Evolutionary conservation across 352 stramenopile genomes (phyloP).

Genomic region (Phytophthora foliorum): DNA sequence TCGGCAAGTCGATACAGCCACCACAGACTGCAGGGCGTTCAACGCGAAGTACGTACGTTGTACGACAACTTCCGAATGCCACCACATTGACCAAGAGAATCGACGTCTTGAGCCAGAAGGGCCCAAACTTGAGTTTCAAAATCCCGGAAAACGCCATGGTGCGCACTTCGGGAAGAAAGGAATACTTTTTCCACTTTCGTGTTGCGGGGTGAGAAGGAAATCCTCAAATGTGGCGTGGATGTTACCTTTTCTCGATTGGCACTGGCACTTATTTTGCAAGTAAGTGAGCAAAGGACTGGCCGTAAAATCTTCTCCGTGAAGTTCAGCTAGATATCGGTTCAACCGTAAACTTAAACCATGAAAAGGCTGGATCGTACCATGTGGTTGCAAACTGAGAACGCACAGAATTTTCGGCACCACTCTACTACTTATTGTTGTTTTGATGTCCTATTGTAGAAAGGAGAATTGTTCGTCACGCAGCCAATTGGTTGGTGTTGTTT

Average conservation of each 20-base stretch:
- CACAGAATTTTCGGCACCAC: too few species aligned
- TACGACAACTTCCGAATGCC: neutral
- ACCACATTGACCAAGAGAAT: constrained; percentile 24
- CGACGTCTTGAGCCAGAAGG: constrained; percentile 20
- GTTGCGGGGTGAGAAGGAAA: constrained; percentile 5
- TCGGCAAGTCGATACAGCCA: constrained; percentile 14
- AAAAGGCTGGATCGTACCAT: neutral
- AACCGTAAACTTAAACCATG: neutral
- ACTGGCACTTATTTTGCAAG: neutral
- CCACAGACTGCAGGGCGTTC: constrained; percentile 9
- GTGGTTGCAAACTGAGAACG: neutral
- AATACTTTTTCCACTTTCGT: neutral
- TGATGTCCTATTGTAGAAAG: too few species aligned
- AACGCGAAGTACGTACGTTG: constrained; percentile 21
- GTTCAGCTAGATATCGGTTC: neutral
- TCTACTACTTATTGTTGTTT: too few species aligned
- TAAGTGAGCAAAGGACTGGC: neutral
- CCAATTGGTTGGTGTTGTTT: too few species aligned
- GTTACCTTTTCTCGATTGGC: too few species aligned
- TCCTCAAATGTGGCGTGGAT: constrained; percentile 1
- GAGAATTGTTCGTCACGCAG: too few species aligned
- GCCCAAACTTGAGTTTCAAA: constrained; percentile 21
- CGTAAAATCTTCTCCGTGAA: neutral
- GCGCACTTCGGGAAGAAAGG: neutral
- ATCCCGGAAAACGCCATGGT: constrained; percentile 8